Evolutionary conservation across 495 filamentous ascomycete species (phyloP).

Genomic region (Hyaloscypha hepaticicola): DNA sequence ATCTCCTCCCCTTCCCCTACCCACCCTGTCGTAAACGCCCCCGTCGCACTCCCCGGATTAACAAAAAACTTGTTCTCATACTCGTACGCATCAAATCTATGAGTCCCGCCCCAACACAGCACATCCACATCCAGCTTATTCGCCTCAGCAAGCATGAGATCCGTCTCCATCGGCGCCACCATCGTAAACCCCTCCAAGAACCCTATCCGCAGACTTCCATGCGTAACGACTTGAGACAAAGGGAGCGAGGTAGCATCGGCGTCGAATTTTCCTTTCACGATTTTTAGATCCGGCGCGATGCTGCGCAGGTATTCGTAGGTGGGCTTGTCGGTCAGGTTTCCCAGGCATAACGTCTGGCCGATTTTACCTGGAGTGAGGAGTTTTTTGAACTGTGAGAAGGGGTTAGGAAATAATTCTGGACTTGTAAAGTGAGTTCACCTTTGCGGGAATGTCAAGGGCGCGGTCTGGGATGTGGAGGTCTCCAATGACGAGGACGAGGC

Average conservation of each 20-base stretch:
- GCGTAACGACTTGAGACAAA: conserved; percentile 88
- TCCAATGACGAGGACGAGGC: conserved; percentile 87
- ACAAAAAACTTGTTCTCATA: conserved; percentile 98
- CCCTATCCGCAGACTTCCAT: conserved; percentile 89
- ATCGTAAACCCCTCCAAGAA: conserved; percentile 97
- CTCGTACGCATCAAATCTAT: conserved; percentile 97
- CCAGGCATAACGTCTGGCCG: conserved; percentile 93
- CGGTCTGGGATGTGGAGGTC: conserved; percentile 98
- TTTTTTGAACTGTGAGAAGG: conserved; percentile 78
- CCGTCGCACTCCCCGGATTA: conserved; percentile 93
- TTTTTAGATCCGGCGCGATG: conserved; percentile 90
- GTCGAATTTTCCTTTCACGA: conserved; percentile 87
- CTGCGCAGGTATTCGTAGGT: conserved; percentile 93
- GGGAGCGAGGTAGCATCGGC: conserved; percentile 88
- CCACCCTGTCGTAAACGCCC: conserved; percentile 66
- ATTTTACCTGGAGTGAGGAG: conserved; percentile 98
- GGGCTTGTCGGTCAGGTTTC: conserved; percentile 91
- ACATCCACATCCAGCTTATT: conserved; percentile 97
- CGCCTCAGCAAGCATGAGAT: conserved; percentile 87
- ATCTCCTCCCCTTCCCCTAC: conserved; percentile 65
- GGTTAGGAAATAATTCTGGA: conserved; percentile 8
- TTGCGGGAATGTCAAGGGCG: conserved; percentile 83
- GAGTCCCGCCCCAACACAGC: conserved; percentile 95
- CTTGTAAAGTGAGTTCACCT: conserved; percentile 53
- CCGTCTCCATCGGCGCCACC: conserved; percentile 86